Conservation (phyloP, 345 rosid species). For the Luvunga scandens region DNA sequence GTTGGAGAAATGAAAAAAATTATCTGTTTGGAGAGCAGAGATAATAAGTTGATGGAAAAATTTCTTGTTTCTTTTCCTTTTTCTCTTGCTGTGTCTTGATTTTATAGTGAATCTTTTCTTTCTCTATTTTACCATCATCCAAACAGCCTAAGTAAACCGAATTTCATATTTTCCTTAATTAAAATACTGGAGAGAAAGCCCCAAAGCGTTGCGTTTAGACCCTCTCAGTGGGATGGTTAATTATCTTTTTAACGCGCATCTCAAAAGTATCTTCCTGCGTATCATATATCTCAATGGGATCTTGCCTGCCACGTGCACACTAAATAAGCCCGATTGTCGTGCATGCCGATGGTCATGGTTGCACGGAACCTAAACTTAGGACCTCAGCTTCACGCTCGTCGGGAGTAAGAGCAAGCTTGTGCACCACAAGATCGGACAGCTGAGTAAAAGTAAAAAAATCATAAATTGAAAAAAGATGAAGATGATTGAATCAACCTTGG, state of each 20-base stretch:
- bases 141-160: background rate
- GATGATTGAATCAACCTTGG: conserved; percentile 68
- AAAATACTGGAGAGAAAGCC: too few relatives aligned
- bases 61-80: background rate
- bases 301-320: background rate
- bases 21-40: background rate
- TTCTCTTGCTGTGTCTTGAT: background rate
- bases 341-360: background rate
- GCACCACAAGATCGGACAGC: background rate
- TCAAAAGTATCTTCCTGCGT: too few relatives aligned
- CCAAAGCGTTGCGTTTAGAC: background rate
- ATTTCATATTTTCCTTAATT: too few relatives aligned
- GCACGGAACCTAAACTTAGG: background rate
- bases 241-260: too few relatives aligned
- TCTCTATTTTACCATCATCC: background rate
- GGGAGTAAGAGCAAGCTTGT: background rate
- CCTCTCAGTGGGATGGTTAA: background rate
- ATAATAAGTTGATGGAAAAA: background rate
- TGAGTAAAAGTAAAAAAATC: too few relatives aligned
- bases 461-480: background rate
- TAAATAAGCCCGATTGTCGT: background rate
- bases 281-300: background rate
- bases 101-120: background rate
- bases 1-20: background rate
- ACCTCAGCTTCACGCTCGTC: conserved; percentile 15